Evolutionary conservation across 495 filamentous ascomycete species (phyloP), one percentile per base, ranked within the genome.

Genomic region (Oidiodendron maius): DNA sequence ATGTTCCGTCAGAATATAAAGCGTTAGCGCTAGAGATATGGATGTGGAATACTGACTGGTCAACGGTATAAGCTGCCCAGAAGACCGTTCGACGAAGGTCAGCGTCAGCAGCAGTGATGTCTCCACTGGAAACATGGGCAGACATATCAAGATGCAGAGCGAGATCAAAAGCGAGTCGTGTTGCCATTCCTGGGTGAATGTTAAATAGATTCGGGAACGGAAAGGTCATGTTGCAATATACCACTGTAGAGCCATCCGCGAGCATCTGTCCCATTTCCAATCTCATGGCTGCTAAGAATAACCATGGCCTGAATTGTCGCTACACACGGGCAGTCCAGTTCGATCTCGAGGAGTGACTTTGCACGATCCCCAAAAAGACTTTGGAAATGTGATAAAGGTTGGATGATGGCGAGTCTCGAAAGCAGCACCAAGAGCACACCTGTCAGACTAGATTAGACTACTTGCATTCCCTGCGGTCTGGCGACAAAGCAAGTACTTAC

Each of bases 301-400:
- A 69, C 71, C 23, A 75, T 62, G 1, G 71, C 65, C 41, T 76
- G 73, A 15, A 75, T 69, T 8, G 73, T 76, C n/a, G 73, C 70
- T 6, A 76, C 67, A 40, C 68, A 71, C 0, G 73, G 73, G 10
- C 63, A 67, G 51, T 76, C 73, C 5, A 75, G 53, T 49, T 76
- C 73, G 35, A 71, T 69, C 24, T 75, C 71, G 4, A 76, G 49
- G 0, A 75, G 63, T 8, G 71, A 65, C 43, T 72, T 74, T 3
- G 73, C 73, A 13, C 70, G 59, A 17, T 68, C 65, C 34, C 70
- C 67, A 34, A 75, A 76, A 52, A 74, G 69, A 69, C 35, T 68
- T 70, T 0, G 71, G 71, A 23, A 72, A 73, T 5, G 68, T 72
- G 17, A 71, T 68, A 40, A 72, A 69, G 2, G 64, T 69, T 5